Evolutionary conservation across 345 rosid species (phyloP).

Genomic region (Salix viminalis): DNA sequence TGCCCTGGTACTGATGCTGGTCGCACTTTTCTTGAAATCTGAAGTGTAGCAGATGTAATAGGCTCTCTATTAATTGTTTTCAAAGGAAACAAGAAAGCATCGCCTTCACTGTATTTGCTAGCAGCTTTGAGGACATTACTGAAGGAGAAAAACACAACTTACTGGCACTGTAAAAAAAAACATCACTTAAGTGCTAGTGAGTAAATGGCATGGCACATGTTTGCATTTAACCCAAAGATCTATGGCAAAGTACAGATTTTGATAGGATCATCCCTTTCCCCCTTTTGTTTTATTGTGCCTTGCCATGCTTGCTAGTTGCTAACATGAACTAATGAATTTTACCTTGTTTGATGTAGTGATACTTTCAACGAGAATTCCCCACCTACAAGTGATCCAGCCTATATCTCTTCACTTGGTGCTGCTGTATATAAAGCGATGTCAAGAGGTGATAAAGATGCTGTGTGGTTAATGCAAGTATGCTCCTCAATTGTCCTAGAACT

Average conservation of each 20-base stretch:
- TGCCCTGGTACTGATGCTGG: no score
- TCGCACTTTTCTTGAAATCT: no score
- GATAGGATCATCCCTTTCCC: background rate
- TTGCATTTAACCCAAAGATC: background rate
- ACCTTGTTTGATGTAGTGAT: conserved; percentile 51
- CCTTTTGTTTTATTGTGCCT: background rate
- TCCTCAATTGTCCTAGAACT: conserved; percentile 8
- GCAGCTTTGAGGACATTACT: no score
- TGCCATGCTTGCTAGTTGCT: conserved; percentile 10
- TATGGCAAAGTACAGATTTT: background rate
- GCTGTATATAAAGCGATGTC: conserved; percentile 94
- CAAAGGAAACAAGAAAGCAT: no score
- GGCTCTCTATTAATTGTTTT: no score
- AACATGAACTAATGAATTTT: conserved; percentile 8
- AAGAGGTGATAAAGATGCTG: conserved; percentile 75
- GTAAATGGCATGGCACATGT: no score
- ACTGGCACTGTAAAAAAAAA: no score
- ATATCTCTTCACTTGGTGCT: conserved; percentile 76
- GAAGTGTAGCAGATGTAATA: no score
- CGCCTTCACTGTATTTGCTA: no score
- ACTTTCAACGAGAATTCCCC: conserved; percentile 93
- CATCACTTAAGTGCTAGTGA: no score
- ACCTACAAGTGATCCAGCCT: conserved; percentile 72
- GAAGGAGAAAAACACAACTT: no score
- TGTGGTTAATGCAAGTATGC: conserved; percentile 97